Conservation (phyloP, 2,329 filamentous ascomycete genomes). For the Ploettnerulaceae sp. region DNA sequence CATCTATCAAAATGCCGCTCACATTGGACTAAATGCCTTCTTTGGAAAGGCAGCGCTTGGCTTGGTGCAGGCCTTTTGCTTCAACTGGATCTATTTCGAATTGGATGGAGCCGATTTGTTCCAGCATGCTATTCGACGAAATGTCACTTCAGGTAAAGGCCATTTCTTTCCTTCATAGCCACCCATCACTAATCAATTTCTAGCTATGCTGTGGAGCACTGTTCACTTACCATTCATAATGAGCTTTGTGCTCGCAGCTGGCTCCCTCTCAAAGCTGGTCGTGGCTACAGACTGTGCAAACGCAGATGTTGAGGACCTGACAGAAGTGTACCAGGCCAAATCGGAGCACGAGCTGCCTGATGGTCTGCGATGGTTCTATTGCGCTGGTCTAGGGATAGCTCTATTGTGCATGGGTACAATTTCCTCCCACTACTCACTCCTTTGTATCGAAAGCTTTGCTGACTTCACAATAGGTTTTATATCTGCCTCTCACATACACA, state of each 20-base stretch:
- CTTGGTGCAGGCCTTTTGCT: constrained; percentile 51
- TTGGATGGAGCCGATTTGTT: constrained; percentile 53
- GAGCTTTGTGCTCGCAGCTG: constrained; percentile 55
- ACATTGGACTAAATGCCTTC: constrained; percentile 51
- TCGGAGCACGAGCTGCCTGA: constrained; percentile 46
- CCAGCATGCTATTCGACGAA: constrained; percentile 56
- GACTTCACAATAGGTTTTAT: constrained; percentile 39
- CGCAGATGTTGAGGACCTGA: constrained; percentile 45
- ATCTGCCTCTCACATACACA: constrained; percentile 51
- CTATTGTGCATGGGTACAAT: constrained; percentile 45
- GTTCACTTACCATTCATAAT: constrained; percentile 60
- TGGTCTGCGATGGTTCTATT: constrained; percentile 60
- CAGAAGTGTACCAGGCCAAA: constrained; percentile 44
- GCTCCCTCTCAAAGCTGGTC: constrained; percentile 54
- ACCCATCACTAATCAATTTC: constrained; percentile 11
- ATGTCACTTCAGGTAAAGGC: constrained; percentile 39
- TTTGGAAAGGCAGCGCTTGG: constrained; percentile 59
- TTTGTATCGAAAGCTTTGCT: not conserved
- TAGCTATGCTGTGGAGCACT: constrained; percentile 49
- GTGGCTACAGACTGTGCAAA: constrained; percentile 50
- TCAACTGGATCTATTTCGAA: constrained; percentile 62
- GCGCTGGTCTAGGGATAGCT: constrained; percentile 53
- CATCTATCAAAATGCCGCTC: constrained; percentile 51
- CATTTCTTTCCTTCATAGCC: no score
- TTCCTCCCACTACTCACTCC: not conserved